A percentile compares a stretch with the other conserved stretches of the same genome.
Evolutionary conservation across 2,329 filamentous ascomycete species (phyloP).

Genomic region (Ophiostoma australiae): DNA sequence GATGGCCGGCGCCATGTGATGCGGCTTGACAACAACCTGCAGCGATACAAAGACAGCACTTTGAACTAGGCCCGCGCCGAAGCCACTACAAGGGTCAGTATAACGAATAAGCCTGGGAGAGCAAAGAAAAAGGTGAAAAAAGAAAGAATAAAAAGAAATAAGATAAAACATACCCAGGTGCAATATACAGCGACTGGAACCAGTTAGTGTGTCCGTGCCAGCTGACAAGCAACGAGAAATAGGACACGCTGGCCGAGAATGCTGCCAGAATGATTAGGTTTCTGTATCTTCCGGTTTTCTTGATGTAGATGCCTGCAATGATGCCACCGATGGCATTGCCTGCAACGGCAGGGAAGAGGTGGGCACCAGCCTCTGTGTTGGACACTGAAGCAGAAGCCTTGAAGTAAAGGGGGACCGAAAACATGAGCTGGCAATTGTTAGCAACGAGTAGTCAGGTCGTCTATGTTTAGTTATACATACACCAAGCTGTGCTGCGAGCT

Average conservation of each 20-base stretch:
- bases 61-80: conserved; percentile 40
- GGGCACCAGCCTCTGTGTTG: conserved; percentile 53
- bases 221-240: conserved; percentile 48
- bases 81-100: conserved; percentile 32
- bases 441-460: conserved; percentile 1
- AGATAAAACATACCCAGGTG: conserved; percentile 41
- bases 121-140: too few species aligned
- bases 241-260: conserved; percentile 46
- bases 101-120: too few species aligned
- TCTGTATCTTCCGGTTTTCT: conserved; percentile 57
- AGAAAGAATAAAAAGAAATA: background rate
- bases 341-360: conserved; percentile 62
- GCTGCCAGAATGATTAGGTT: conserved; percentile 48
- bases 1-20: conserved; percentile 39
- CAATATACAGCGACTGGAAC: conserved; percentile 54
- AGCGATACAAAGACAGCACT: conserved; percentile 42
- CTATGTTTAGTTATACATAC: conserved; percentile 33
- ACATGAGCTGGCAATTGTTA: conserved; percentile 47
- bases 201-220: conserved; percentile 58
- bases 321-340: conserved; percentile 64
- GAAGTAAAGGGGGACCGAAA: conserved; percentile 64
- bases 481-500: conserved; percentile 54
- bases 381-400: conserved; percentile 56
- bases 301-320: conserved; percentile 53
- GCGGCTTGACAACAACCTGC: conserved; percentile 38